phyloP scores from a whole-genome alignment of 768 basidiomycete genomes.

The Imleria badia region DNA sequence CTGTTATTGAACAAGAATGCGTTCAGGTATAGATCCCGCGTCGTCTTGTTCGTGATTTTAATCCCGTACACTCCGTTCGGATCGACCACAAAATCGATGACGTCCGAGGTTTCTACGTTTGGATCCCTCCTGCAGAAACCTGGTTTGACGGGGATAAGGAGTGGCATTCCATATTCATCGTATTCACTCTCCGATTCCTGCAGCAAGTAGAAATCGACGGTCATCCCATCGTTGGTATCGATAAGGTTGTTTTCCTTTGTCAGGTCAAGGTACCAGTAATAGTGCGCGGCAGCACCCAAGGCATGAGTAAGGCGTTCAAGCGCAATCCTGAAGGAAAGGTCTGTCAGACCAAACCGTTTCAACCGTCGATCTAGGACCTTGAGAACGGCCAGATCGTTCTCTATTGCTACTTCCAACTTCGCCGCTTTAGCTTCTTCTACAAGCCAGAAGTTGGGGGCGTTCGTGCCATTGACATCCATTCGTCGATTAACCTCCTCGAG shows the following conservation, averaged over 20 bases:
- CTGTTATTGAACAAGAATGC: conserved; percentile 44
- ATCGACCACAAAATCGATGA: conserved; percentile 25
- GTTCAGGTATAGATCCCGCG: conserved; percentile 37
- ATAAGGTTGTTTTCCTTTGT: not conserved
- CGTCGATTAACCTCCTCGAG: not conserved
- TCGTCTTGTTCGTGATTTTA: conserved; percentile 35
- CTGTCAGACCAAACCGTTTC: not conserved
- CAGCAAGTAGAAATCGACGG: conserved; percentile 14
- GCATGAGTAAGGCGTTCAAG: not conserved
- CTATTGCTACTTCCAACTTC: not conserved
- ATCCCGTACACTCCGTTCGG: conserved; percentile 33
- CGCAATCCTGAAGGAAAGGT: not conserved
- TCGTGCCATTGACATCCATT: not conserved
- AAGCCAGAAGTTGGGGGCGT: not conserved
- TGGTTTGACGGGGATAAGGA: not conserved
- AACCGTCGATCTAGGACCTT: not conserved
- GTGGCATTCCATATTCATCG: not conserved
- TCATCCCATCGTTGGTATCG: not conserved
- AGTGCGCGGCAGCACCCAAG: conserved; percentile 16
- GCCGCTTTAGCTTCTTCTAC: not conserved
- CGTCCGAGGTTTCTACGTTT: not conserved
- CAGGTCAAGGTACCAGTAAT: too few species aligned
- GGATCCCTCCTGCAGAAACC: conserved; percentile 4
- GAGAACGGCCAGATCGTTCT: not conserved
- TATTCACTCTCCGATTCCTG: not conserved